Percentiles rank a stretch among this genome's conserved stretches.
Conservation (phyloP, 805 yeast species). For the Sugiyamaella floridensis region DNA sequence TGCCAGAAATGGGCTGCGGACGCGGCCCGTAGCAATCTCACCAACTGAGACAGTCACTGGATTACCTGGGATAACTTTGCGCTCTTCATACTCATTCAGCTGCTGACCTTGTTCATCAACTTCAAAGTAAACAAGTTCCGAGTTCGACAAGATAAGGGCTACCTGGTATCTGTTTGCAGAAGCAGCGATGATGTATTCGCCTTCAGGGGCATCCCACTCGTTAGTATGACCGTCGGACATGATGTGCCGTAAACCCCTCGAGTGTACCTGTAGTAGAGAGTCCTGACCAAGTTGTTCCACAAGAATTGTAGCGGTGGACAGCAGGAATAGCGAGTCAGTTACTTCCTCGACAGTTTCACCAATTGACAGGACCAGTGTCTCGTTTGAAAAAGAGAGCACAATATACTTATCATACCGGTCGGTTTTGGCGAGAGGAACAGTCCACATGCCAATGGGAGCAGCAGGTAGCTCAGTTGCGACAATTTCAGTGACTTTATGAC, state of each 20-base stretch:
- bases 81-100: constrained; percentile 62
- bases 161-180: constrained; percentile 63
- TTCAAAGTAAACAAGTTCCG: constrained; percentile 79
- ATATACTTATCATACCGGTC: constrained; percentile 56
- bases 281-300: constrained; percentile 59
- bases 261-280: constrained; percentile 66
- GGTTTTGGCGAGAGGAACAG: constrained; percentile 42
- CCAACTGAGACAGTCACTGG: constrained; percentile 38
- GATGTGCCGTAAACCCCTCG: constrained; percentile 61
- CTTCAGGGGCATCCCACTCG: constrained; percentile 83
- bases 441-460: constrained; percentile 54
- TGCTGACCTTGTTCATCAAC: constrained; percentile 51
- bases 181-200: constrained; percentile 54
- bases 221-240: constrained; percentile 31
- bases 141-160: constrained; percentile 61
- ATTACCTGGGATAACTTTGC: constrained; percentile 49
- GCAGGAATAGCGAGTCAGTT: constrained; percentile 53
- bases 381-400: constrained; percentile 55
- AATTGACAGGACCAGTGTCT: constrained; percentile 66
- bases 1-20: constrained; percentile 52
- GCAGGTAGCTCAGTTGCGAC: constrained; percentile 75
- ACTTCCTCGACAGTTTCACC: constrained; percentile 79
- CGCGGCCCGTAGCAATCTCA: constrained; percentile 41
- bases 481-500: constrained; percentile 52
- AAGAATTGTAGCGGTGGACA: constrained; percentile 54